Evolutionary conservation across 805 yeast species (phyloP).

Genomic region (Scheffersomyces spartinae): DNA sequence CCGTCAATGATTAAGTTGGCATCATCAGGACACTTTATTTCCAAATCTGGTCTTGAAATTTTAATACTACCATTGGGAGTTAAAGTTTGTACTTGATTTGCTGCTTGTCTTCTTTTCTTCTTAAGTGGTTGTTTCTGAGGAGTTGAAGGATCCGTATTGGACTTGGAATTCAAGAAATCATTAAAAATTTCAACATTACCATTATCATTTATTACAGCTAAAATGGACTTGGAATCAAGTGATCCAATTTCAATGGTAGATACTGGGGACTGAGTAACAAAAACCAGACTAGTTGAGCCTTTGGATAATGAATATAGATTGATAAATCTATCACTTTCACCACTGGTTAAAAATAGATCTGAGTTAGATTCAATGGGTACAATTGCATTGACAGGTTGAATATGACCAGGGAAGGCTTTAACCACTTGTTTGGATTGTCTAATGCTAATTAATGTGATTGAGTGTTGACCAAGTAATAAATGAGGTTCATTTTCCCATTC

Average conservation of each 20-base stretch:
- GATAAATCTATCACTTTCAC: conserved; percentile 72
- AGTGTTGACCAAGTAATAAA: conserved; percentile 56
- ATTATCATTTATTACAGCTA: conserved; percentile 58
- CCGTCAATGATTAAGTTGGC: conserved; percentile 17
- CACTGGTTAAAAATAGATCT: conserved; percentile 53
- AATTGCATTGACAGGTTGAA: conserved; percentile 49
- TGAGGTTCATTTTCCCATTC: conserved; percentile 23
- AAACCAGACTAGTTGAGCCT: conserved; percentile 36
- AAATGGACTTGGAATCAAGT: conserved; percentile 17
- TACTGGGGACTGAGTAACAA: conserved; percentile 62
- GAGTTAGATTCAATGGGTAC: conserved; percentile 21
- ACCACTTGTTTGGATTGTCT: conserved; percentile 23
- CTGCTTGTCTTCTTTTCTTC: conserved; percentile 34
- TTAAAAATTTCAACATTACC: conserved; percentile 66
- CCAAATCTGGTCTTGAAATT: conserved; percentile 34
- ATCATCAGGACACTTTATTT: conserved; percentile 19
- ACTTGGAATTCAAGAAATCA: conserved; percentile 30
- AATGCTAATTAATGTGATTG: conserved; percentile 42
- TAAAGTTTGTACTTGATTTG: conserved; percentile 33
- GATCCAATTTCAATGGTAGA: conserved; percentile 28
- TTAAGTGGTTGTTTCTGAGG: conserved; percentile 14
- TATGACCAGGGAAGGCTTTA: conserved; percentile 63
- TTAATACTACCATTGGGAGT: conserved; percentile 35
- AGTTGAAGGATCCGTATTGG: conserved; percentile 1
- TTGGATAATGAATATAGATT: conserved; percentile 49